Evolutionary conservation across 257 asterid genomes (phyloP), one percentile per base, ranked within the genome.

Genomic region (Gentiana macrophylla): DNA sequence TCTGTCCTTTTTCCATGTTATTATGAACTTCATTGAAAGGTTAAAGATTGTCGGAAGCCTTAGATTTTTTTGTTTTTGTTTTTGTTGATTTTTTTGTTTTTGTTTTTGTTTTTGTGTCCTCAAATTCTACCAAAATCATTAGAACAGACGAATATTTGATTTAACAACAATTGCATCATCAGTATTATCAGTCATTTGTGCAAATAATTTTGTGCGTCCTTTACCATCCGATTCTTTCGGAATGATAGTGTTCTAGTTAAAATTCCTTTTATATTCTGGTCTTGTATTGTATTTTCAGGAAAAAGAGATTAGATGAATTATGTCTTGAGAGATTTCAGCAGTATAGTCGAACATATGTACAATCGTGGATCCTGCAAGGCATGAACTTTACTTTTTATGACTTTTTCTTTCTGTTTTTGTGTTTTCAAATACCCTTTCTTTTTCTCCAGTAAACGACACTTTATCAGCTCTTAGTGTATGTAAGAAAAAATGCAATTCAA

Each of bases 291-390:
- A 2, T 63, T 74, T 63, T 43, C 72, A 92, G 98, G 86, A 92
- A 80, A 72, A 88, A 52, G 79, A 85, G 99, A 66, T 79, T 92
- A 32, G 99, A 92, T 73, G 94, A 92, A 73, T 72, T 85, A 45
- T 92, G 99, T 68, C 77, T 85, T 4, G 94, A 92, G 72, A 86
- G 88, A 74, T 92, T 65, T 78, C 84, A 85, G 70, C 93, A 92
- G 55, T 92, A 92, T 67, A 83, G 94, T 78, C 84, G 95, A 56
- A 81, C 97, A 48, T 73, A 64, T 64, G 81, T 92, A 73, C 99
- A 92, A 61, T 92, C 97, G 11, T 92, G 99, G 99, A 92, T 92
- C 63, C 62, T 71, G 3, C 97, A 88, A 78, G 98, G 98, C 82
- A 74, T 60, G 55, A 51, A 13, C n/a, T 60, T 47, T 70, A 47